Conservation (phyloP, 768 basidiomycete species). For the Steccherinum ochraceum region DNA sequence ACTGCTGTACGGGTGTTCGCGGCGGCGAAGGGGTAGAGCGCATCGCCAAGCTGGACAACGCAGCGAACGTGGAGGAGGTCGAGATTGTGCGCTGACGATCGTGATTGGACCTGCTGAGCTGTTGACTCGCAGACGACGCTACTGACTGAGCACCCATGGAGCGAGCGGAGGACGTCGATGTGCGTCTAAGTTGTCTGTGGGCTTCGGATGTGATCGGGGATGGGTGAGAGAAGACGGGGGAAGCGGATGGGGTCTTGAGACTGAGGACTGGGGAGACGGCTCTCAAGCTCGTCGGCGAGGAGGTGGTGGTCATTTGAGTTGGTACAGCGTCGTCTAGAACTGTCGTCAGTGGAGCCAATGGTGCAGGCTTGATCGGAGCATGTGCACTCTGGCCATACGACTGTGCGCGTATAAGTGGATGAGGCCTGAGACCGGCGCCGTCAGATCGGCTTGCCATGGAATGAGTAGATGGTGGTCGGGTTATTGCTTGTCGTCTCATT, state of each 20-base stretch:
- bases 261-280: conserved; percentile 32
- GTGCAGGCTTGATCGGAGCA: conserved; percentile 36
- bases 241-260: conserved; percentile 28
- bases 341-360: conserved; percentile 51
- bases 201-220: conserved; percentile 22
- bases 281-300: conserved; percentile 22
- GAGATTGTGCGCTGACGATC: conserved; percentile 27
- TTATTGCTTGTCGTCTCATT: conserved; percentile 35
- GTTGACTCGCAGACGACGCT: conserved; percentile 21
- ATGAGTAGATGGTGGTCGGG: conserved; percentile 60
- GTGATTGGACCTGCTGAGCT: conserved; percentile 15
- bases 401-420: conserved; percentile 72
- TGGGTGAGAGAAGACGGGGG: conserved; percentile 18
- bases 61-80: conserved; percentile 19
- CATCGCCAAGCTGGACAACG: conserved; percentile 19
- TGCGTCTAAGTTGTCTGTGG: conserved; percentile 31
- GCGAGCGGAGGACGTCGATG: conserved; percentile 52
- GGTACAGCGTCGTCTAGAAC: conserved; percentile 46
- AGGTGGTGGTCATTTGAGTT: conserved; percentile 35
- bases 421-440: conserved; percentile 45
- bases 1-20: conserved; percentile 31
- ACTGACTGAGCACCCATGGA: conserved; percentile 56
- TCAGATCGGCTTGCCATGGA: conserved; percentile 38
- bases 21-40: conserved; percentile 21
- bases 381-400: conserved; percentile 44